Evolutionary conservation across 208 protist genomes (phyloP).

Genomic region (Wallacemonas sp.): DNA sequence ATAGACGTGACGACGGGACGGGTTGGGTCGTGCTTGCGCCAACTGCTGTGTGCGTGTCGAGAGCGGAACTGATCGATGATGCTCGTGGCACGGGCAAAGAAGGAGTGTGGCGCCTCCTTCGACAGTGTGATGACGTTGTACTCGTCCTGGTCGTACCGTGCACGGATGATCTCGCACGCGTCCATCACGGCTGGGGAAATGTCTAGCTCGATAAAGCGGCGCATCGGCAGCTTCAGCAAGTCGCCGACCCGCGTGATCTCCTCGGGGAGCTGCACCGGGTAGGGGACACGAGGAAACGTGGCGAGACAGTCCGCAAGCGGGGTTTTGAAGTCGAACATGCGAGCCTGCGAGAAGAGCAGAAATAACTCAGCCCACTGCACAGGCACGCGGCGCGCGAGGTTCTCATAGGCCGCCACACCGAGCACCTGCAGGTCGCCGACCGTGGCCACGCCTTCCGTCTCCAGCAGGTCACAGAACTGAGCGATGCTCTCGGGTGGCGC

Average conservation of each 20-base stretch:
- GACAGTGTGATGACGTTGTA: slow-evolving; percentile 65
- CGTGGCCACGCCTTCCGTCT: slow-evolving; percentile 46
- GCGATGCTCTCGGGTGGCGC: slow-evolving; percentile 8
- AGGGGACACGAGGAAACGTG: slow-evolving; percentile 60
- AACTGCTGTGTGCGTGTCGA: slow-evolving; percentile 73
- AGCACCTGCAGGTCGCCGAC: slow-evolving; percentile 85
- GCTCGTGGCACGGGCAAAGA: slow-evolving; percentile 43
- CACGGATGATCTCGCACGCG: slow-evolving; percentile 71
- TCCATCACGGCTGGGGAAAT: slow-evolving; percentile 54
- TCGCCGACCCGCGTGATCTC: slow-evolving; percentile 51
- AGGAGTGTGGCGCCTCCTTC: slow-evolving; percentile 51
- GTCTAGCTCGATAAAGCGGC: slow-evolving; percentile 50
- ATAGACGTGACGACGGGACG: slow-evolving; percentile 83
- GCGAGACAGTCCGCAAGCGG: slow-evolving; percentile 47
- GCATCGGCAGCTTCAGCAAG: slow-evolving; percentile 41
- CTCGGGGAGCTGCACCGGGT: slow-evolving; percentile 32
- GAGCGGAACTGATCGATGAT: slow-evolving; percentile 51
- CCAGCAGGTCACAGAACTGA: slow-evolving; percentile 59
- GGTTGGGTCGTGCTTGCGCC: slow-evolving; percentile 82
- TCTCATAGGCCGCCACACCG: slow-evolving; percentile 68
- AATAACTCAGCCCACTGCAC: slow-evolving; percentile 47
- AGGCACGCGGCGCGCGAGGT: slow-evolving; percentile 40
- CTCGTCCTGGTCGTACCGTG: slow-evolving; percentile 59
- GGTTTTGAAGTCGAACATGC: slow-evolving; percentile 59
- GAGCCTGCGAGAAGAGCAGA: slow-evolving; percentile 51